Evolutionary conservation across 352 stramenopile genomes (phyloP).

Genomic region (Phytophthora ohioensis): DNA sequence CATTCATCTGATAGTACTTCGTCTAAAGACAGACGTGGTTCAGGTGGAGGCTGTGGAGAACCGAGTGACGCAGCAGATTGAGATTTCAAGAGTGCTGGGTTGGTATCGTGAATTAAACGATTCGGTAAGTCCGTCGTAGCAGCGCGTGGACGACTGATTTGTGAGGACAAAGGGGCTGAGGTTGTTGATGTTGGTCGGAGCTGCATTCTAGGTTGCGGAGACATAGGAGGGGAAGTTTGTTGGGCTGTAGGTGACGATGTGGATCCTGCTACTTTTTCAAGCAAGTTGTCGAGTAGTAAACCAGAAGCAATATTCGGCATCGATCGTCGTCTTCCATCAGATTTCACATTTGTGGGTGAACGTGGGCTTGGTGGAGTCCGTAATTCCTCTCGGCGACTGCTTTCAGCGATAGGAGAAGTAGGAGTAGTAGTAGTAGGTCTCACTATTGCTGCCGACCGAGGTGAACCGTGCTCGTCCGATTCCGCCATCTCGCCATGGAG

Average conservation of each 20-base stretch:
- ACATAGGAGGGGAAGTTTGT: neutral
- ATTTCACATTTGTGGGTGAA: slow-evolving; percentile 5
- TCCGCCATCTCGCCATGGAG: slow-evolving; percentile 59
- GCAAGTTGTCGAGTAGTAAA: slow-evolving; percentile 36
- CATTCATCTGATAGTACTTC: slow-evolving; percentile 72
- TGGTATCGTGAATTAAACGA: too few species aligned
- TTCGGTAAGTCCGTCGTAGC: slow-evolving; percentile 17
- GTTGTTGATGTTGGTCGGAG: slow-evolving; percentile 6
- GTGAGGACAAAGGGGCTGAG: neutral
- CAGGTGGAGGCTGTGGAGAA: neutral
- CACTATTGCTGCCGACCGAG: neutral
- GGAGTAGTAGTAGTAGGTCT: neutral
- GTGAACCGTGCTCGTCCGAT: neutral
- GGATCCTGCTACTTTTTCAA: slow-evolving; percentile 37
- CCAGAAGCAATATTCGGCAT: slow-evolving; percentile 12
- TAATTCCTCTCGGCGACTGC: slow-evolving; percentile 3
- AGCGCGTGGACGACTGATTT: slow-evolving; percentile 21
- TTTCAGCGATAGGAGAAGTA: neutral
- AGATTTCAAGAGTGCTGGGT: slow-evolving; percentile 11
- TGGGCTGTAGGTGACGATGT: neutral
- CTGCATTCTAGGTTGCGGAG: slow-evolving; percentile 5
- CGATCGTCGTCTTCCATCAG: slow-evolving; percentile 18
- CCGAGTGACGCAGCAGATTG: slow-evolving; percentile 20
- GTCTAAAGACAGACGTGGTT: slow-evolving; percentile 49
- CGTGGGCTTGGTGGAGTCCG: slow-evolving; percentile 15